phyloP scores from a whole-genome alignment of 1,284 basidiomycete species.

The Bondarzewia mesenterica region DNA sequence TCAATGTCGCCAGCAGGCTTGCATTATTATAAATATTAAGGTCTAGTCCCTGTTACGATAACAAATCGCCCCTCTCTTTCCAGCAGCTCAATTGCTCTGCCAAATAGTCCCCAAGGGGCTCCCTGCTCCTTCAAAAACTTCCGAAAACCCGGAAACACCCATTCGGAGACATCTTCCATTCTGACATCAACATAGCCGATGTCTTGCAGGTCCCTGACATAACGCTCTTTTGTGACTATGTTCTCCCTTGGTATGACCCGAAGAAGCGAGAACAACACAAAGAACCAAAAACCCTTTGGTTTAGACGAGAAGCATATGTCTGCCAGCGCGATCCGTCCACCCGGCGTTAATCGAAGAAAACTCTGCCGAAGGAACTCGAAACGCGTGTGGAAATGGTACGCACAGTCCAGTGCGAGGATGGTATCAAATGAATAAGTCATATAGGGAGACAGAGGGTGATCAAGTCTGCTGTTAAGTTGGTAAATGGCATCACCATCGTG shows the following conservation, averaged over 20 bases:
- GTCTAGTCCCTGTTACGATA: slow-evolving; percentile 36
- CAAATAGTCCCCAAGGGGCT: slow-evolving; percentile 37
- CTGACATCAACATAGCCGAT: slow-evolving; percentile 49
- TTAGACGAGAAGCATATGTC: slow-evolving; percentile 46
- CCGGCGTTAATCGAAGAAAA: slow-evolving; percentile 34
- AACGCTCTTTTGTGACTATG: slow-evolving; percentile 37
- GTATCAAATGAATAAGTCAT: slow-evolving; percentile 29
- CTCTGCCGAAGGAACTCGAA: slow-evolving; percentile 39
- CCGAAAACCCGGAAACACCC: slow-evolving; percentile 56
- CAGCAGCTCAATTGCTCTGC: slow-evolving; percentile 30
- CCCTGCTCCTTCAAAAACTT: slow-evolving; percentile 38
- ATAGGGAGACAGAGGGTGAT: slow-evolving; percentile 35
- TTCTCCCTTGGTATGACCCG: slow-evolving; percentile 48
- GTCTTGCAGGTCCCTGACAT: slow-evolving; percentile 34
- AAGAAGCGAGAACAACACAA: slow-evolving; percentile 18
- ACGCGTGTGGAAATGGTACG: slow-evolving; percentile 61
- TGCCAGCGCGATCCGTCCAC: slow-evolving; percentile 53
- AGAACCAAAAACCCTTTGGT: slow-evolving; percentile 11
- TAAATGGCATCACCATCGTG: slow-evolving; percentile 46
- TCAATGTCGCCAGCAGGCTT: too few species aligned
- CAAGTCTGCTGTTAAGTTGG: slow-evolving; percentile 12
- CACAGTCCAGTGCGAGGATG: slow-evolving; percentile 59
- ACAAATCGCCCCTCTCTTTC: slow-evolving; percentile 46
- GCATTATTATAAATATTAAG: background rate
- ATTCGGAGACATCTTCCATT: slow-evolving; percentile 50